phyloP scores from a whole-genome alignment of 1,139 yeast genomes.

The Sporopachydermia cereana region DNA sequence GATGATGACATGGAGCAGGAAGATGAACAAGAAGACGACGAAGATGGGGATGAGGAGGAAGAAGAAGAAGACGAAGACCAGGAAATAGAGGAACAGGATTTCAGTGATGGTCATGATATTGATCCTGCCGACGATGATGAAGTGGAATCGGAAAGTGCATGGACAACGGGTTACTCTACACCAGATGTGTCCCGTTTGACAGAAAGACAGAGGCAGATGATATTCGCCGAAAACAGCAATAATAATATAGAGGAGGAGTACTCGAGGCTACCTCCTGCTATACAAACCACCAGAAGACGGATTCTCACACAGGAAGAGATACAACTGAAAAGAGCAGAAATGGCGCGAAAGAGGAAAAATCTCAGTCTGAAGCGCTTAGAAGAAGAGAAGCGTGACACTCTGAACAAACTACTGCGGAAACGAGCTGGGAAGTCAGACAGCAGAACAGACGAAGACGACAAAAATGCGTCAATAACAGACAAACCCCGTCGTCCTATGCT shows the following conservation, averaged over 20 bases:
- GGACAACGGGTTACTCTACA: constrained; percentile 18
- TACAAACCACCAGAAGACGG: constrained; percentile 28
- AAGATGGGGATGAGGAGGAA: constrained; percentile 23
- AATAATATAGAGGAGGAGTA: constrained; percentile 16
- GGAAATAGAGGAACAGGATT: constrained; percentile 16
- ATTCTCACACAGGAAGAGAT: constrained; percentile 73
- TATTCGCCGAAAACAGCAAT: constrained; percentile 13
- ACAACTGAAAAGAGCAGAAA: constrained; percentile 73
- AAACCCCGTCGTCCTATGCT: constrained; percentile 29
- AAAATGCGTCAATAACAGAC: constrained; percentile 25
- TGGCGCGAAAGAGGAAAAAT: constrained; percentile 80
- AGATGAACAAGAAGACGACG: constrained; percentile 8
- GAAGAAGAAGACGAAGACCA: constrained; percentile 23
- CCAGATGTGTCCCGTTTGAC: constrained; percentile 25
- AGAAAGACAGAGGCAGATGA: constrained; percentile 28
- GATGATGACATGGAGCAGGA: constrained; percentile 11
- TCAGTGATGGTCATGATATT: constrained; percentile 16
- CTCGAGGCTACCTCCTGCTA: constrained; percentile 21
- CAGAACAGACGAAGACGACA: constrained; percentile 29
- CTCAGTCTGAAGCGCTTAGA: constrained; percentile 73
- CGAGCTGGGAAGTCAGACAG: constrained; percentile 59
- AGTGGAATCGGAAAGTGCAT: constrained; percentile 15
- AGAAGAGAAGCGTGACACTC: constrained; percentile 86
- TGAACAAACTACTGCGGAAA: constrained; percentile 73
- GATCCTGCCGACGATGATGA: constrained; percentile 18